phyloP scores from a whole-genome alignment of 352 stramenopile species.

The Phytophthora tentaculata region DNA sequence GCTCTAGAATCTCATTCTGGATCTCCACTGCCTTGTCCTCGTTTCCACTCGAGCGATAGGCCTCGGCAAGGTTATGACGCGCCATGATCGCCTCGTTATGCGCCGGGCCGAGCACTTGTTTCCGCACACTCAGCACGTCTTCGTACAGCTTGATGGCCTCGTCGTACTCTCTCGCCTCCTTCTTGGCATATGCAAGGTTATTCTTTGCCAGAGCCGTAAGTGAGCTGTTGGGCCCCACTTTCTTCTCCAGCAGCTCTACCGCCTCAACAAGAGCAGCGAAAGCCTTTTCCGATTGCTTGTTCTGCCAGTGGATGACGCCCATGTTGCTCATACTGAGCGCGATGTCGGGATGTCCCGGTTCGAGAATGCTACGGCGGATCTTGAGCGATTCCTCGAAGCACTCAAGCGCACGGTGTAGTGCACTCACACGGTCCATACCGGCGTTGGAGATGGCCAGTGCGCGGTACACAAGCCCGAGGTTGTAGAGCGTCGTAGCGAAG shows the following conservation, averaged over 20 bases:
- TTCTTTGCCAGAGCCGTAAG: slow-evolving; percentile 85
- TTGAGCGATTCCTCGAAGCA: slow-evolving; percentile 85
- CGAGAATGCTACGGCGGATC: slow-evolving; percentile 71
- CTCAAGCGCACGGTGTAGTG: slow-evolving; percentile 71
- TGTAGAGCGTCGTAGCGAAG: slow-evolving; percentile 86
- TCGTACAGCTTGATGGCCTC: slow-evolving; percentile 73
- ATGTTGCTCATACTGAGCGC: slow-evolving; percentile 85
- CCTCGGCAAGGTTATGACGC: slow-evolving; percentile 82
- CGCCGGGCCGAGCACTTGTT: slow-evolving; percentile 59
- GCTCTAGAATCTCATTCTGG: slow-evolving; percentile 81
- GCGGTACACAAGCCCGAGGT: slow-evolving; percentile 80
- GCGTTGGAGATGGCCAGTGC: slow-evolving; percentile 56
- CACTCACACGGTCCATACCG: slow-evolving; percentile 74
- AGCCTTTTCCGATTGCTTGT: slow-evolving; percentile 77
- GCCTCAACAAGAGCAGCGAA: slow-evolving; percentile 69
- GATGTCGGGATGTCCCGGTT: slow-evolving; percentile 79
- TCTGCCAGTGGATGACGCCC: slow-evolving; percentile 83
- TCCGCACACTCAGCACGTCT: slow-evolving; percentile 67
- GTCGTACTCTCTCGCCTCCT: slow-evolving; percentile 75
- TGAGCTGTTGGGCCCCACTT: slow-evolving; percentile 59
- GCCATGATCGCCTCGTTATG: slow-evolving; percentile 89
- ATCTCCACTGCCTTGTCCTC: slow-evolving; percentile 81
- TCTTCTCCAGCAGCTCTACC: slow-evolving; percentile 61
- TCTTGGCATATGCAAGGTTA: slow-evolving; percentile 83
- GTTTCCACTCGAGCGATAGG: slow-evolving; percentile 75